Evolutionary conservation across 176 grass and related monocot species (phyloP).

Genomic region (Cenchrus americanus): DNA sequence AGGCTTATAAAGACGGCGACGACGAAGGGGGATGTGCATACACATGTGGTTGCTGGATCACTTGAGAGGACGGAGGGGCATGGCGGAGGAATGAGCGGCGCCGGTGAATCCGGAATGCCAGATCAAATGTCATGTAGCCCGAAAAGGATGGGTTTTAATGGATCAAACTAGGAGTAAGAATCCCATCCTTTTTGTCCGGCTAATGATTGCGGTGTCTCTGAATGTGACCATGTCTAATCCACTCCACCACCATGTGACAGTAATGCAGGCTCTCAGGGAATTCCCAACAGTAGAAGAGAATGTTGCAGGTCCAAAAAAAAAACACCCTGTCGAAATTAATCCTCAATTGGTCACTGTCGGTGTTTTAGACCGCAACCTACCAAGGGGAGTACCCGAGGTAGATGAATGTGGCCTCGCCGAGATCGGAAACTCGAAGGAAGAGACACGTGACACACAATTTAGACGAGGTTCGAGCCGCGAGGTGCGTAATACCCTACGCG

Average conservation of each 20-base stretch:
- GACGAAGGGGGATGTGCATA: slow-evolving; percentile 17
- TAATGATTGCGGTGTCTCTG: neutral
- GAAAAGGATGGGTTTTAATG: slow-evolving; percentile 39
- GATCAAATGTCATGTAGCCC: slow-evolving; percentile 37
- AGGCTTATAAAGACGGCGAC: slow-evolving; percentile 20
- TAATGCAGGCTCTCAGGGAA: neutral
- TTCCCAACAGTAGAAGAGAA: neutral
- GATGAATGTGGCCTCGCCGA: too few relatives aligned
- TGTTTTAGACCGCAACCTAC: too few relatives aligned
- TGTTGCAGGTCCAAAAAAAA: neutral
- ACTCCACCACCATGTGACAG: slow-evolving; percentile 22
- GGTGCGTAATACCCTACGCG: too few relatives aligned
- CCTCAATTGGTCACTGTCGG: too few relatives aligned
- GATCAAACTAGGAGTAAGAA: slow-evolving; percentile 5
- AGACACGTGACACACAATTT: too few relatives aligned
- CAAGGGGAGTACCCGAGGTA: too few relatives aligned
- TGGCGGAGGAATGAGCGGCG: slow-evolving; percentile 8
- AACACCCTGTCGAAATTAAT: too few relatives aligned
- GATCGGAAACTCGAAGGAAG: too few relatives aligned
- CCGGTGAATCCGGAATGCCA: slow-evolving; percentile 17
- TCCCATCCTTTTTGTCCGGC: slow-evolving; percentile 35
- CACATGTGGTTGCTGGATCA: neutral
- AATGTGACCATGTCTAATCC: slow-evolving; percentile 26
- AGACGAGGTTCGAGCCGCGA: too few relatives aligned
- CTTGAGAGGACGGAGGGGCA: neutral